phyloP scores from a whole-genome alignment of 352 stramenopile genomes.

The Globisporangium nagaii region DNA sequence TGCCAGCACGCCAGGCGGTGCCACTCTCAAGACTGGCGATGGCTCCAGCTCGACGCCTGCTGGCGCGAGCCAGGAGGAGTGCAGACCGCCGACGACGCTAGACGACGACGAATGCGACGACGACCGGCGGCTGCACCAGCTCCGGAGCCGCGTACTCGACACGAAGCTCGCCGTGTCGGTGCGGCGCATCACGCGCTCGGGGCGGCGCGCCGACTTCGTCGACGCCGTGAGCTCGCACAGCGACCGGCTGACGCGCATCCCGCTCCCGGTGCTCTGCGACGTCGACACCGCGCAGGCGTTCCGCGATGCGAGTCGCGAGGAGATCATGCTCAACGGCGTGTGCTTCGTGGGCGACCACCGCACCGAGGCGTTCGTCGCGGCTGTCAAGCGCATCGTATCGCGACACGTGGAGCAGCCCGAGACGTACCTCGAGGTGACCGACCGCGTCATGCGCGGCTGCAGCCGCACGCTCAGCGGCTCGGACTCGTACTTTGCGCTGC shows the following conservation, averaged over 20 bases:
- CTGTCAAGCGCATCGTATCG: constrained; percentile 67
- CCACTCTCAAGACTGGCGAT: too few relatives aligned
- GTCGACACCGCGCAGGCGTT: constrained; percentile 68
- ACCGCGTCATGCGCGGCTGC: constrained; percentile 66
- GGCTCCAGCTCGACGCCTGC: too few relatives aligned
- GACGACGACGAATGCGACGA: neutral
- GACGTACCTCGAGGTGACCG: constrained; percentile 36
- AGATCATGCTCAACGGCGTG: constrained; percentile 70
- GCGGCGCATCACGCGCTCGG: constrained; percentile 28
- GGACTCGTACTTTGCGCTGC: constrained; percentile 71
- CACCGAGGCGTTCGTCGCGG: constrained; percentile 65
- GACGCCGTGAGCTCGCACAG: constrained; percentile 30
- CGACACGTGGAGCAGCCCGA: constrained; percentile 39
- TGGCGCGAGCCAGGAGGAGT: too few relatives aligned
- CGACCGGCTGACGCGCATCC: constrained; percentile 32
- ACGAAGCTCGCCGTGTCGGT: constrained; percentile 30
- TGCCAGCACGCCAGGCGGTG: too few relatives aligned
- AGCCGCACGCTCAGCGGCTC: constrained; percentile 70
- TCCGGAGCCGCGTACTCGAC: constrained; percentile 25
- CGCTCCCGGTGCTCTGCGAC: constrained; percentile 51
- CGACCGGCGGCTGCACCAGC: neutral
- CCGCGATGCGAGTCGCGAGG: constrained; percentile 57
- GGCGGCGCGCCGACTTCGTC: constrained; percentile 47
- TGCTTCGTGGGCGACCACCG: constrained; percentile 70
- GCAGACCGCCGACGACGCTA: neutral